These are phyloP conservation scores for Sporothrix globosa DNA, from an alignment of 2,329 filamentous ascomycete genomes.

Conservation along the genomic window DNA sequence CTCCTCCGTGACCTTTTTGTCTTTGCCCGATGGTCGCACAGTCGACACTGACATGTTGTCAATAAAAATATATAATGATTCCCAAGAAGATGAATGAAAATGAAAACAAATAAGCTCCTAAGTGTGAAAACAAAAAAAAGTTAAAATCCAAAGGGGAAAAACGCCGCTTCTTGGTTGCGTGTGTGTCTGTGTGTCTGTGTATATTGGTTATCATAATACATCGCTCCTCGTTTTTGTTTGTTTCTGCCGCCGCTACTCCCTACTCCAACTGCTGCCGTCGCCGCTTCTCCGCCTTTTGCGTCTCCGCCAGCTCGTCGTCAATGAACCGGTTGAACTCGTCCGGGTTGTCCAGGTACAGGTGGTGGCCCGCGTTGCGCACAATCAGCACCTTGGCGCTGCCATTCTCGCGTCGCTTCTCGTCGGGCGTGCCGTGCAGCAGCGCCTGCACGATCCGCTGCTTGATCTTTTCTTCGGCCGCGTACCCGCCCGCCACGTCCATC, in stretches of 20 bases:
- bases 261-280: conserved; percentile 30
- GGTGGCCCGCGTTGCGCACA: conserved; percentile 64
- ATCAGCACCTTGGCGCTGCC: conserved; percentile 82
- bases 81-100: conserved; percentile 3
- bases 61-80: neutral
- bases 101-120: neutral
- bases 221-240: neutral
- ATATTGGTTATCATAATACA: conserved; percentile 2
- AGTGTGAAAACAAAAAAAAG: neutral
- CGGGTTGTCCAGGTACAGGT: conserved; percentile 63
- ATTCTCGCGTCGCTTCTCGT: conserved; percentile 72
- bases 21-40: neutral
- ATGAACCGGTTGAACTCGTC: conserved; percentile 61
- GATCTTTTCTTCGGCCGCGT: conserved; percentile 77
- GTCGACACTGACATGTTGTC: neutral
- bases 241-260: neutral
- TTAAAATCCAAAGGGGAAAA: neutral
- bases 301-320: conserved; percentile 58
- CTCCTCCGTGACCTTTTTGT: neutral
- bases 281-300: conserved; percentile 41
- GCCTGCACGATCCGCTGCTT: conserved; percentile 65
- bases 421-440: conserved; percentile 63
- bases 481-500: conserved; percentile 93
- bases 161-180: conserved; percentile 4
- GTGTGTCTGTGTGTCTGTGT: neutral